These are phyloP conservation scores for Mycena galericulata DNA, from an alignment of 768 basidiomycete species.

Conservation along the genomic window DNA sequence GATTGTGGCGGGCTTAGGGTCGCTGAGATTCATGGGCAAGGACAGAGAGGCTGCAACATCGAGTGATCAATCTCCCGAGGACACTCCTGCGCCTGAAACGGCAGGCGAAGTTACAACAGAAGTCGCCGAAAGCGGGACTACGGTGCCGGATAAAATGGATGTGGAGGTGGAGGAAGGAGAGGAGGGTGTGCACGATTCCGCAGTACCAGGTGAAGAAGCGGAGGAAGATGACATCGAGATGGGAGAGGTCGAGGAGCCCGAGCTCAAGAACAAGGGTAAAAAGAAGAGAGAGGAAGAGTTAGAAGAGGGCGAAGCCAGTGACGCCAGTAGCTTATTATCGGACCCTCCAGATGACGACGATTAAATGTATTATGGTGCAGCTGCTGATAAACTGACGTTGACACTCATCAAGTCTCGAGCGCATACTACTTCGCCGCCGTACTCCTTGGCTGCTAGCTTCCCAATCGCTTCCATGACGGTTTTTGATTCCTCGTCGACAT, in stretches of 20 bases:
- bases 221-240: slow-evolving; percentile 77
- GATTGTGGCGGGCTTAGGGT: slow-evolving; percentile 71
- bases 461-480: slow-evolving; percentile 74
- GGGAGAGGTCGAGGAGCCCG: slow-evolving; percentile 90
- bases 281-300: slow-evolving; percentile 76
- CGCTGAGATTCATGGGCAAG: slow-evolving; percentile 76
- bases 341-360: slow-evolving; percentile 71
- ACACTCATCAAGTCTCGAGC: slow-evolving; percentile 83
- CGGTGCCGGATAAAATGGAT: slow-evolving; percentile 49
- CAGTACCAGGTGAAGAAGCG: slow-evolving; percentile 38
- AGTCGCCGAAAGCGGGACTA: slow-evolving; percentile 33
- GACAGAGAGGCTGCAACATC: slow-evolving; percentile 65
- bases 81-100: slow-evolving; percentile 62
- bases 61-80: slow-evolving; percentile 54
- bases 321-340: slow-evolving; percentile 77
- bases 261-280: slow-evolving; percentile 70
- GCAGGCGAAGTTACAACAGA: slow-evolving; percentile 25
- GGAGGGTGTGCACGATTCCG: slow-evolving; percentile 37
- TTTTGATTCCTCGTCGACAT: slow-evolving; percentile 59
- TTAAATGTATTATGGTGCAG: slow-evolving; percentile 41
- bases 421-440: slow-evolving; percentile 70
- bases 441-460: slow-evolving; percentile 64
- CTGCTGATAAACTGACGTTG: slow-evolving; percentile 58
- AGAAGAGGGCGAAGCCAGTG: slow-evolving; percentile 76
- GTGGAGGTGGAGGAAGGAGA: slow-evolving; percentile 62